Evolutionary conservation across 768 basidiomycete species (phyloP).

Genomic region (Leccinum broughii): DNA sequence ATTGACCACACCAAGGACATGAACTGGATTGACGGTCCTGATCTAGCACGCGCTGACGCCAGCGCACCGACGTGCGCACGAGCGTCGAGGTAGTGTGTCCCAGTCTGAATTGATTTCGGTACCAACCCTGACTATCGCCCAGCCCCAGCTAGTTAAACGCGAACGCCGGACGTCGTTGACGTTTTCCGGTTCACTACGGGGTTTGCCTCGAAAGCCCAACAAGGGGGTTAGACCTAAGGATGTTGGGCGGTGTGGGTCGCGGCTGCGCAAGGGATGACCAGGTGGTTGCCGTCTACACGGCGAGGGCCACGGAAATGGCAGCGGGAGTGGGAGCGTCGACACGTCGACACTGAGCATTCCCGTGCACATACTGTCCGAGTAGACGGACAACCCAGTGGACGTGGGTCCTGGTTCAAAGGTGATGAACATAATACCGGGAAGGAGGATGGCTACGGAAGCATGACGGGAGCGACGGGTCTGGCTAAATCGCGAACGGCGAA

Average conservation of each 20-base stretch:
- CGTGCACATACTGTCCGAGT: too few species aligned
- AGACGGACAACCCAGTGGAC: conserved; percentile 12
- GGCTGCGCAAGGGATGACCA: conserved; percentile 24
- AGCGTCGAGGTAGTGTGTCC: background rate
- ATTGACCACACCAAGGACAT: too few species aligned
- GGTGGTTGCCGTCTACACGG: background rate
- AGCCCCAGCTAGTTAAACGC: too few species aligned
- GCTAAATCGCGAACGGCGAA: background rate
- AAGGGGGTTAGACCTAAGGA: background rate
- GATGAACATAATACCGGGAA: background rate
- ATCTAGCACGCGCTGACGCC: background rate
- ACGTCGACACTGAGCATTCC: too few species aligned
- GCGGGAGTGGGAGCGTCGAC: too few species aligned
- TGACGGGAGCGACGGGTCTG: too few species aligned
- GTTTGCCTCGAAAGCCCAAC: conserved; percentile 26
- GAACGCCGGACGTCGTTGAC: conserved; percentile 19
- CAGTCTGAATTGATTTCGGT: too few species aligned
- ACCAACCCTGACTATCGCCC: too few species aligned
- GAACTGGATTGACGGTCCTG: background rate
- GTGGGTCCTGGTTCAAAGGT: conserved; percentile 8
- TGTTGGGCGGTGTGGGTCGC: background rate
- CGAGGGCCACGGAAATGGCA: too few species aligned
- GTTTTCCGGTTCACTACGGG: conserved; percentile 30
- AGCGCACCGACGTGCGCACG: conserved; percentile 6
- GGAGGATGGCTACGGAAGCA: too few species aligned